phyloP scores from a whole-genome alignment of 2,329 filamentous ascomycete species.

The Aspergillus ruber region DNA sequence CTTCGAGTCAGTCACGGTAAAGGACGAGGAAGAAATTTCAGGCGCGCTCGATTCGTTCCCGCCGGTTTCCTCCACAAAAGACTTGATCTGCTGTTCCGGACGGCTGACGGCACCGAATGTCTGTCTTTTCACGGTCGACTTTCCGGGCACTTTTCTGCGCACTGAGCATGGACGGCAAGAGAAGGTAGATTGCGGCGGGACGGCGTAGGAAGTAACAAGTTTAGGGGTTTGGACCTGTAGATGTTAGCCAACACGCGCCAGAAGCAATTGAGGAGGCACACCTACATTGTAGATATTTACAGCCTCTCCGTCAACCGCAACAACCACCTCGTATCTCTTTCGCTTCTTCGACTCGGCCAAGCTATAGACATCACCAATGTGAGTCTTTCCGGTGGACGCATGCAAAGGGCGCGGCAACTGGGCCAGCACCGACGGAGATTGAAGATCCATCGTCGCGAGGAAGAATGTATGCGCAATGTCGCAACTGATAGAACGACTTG shows the following conservation, averaged over 20 bases:
- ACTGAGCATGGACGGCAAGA: slow-evolving; percentile 54
- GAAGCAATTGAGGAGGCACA: background rate
- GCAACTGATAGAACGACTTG: background rate
- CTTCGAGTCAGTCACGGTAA: slow-evolving; percentile 29
- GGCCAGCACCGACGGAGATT: slow-evolving; percentile 38
- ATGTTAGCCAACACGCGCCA: background rate
- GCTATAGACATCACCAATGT: slow-evolving; percentile 46
- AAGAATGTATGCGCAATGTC: background rate
- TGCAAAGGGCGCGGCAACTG: slow-evolving; percentile 41
- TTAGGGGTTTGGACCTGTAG: slow-evolving; percentile 54
- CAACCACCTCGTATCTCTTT: slow-evolving; percentile 56
- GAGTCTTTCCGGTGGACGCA: slow-evolving; percentile 34
- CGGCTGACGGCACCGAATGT: slow-evolving; percentile 51
- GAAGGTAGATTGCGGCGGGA: slow-evolving; percentile 55
- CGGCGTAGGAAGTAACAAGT: slow-evolving; percentile 54
- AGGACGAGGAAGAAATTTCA: slow-evolving; percentile 34
- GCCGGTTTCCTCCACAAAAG: slow-evolving; percentile 46
- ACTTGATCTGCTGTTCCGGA: slow-evolving; percentile 47
- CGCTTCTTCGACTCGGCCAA: slow-evolving; percentile 52
- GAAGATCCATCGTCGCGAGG: slow-evolving; percentile 35
- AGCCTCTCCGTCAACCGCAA: slow-evolving; percentile 55
- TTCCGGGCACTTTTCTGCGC: slow-evolving; percentile 44
- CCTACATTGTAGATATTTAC: slow-evolving; percentile 58
- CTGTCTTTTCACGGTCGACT: slow-evolving; percentile 43
- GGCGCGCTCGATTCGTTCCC: slow-evolving; percentile 25